These are phyloP conservation scores for Triticum dicoccoides DNA, from an alignment of 176 grass and related monocot species.

Conservation along the genomic window DNA sequence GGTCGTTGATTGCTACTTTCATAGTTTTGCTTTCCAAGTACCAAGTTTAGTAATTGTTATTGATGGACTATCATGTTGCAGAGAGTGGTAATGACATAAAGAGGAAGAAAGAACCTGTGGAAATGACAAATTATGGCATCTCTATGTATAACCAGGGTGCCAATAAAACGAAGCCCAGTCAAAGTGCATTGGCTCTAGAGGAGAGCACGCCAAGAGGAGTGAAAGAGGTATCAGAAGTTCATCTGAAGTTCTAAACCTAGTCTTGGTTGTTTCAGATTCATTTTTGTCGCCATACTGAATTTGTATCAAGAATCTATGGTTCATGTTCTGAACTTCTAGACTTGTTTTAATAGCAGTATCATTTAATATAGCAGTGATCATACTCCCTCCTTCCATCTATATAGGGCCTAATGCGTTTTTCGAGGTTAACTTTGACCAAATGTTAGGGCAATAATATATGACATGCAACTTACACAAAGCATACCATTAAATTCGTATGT, in stretches of 20 bases:
- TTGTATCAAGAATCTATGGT: constrained; percentile 5
- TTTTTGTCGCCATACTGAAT: constrained; percentile 8
- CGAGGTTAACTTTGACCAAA: too few species aligned
- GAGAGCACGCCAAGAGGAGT: constrained; percentile 53
- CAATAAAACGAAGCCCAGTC: constrained; percentile 43
- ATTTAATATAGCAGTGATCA: constrained; percentile 24
- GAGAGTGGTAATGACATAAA: constrained; percentile 66
- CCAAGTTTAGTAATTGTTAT: constrained; percentile 7
- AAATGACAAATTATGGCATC: constrained; percentile 43
- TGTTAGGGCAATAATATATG: too few species aligned
- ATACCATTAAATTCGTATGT: too few species aligned
- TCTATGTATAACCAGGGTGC: constrained; percentile 37
- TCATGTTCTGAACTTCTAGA: constrained; percentile 18
- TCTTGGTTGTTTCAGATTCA: constrained; percentile 1
- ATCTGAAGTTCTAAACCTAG: constrained; percentile 1
- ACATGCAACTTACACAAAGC: too few species aligned
- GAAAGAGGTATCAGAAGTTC: constrained; percentile 66
- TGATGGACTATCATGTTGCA: constrained; percentile 42
- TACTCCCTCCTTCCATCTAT: not conserved
- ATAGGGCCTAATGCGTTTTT: too few species aligned
- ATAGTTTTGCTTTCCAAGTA: constrained; percentile 20
- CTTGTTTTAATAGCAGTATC: constrained; percentile 11
- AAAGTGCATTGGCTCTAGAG: constrained; percentile 49
- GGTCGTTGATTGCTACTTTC: constrained; percentile 42
- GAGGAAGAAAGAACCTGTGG: constrained; percentile 59